Evolutionary conservation across 169 alveolate species (phyloP).

Genomic region (Plasmodium inui): DNA sequence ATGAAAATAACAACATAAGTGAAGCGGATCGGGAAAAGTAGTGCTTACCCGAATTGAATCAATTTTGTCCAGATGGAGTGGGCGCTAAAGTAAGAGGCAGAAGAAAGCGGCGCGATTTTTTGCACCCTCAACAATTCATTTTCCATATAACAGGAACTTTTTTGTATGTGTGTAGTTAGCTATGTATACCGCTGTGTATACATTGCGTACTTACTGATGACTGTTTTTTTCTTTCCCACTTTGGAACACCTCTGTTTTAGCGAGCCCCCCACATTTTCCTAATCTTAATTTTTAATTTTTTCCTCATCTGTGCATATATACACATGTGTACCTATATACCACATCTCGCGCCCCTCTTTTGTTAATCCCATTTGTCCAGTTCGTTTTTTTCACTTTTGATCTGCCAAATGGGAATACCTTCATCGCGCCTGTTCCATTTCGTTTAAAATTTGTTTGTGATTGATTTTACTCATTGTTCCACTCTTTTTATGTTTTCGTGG

Average conservation of each 20-base stretch:
- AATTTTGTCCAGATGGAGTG: neutral
- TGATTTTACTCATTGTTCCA: neutral
- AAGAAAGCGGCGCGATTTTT: neutral
- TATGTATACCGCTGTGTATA: neutral
- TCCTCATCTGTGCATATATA: neutral
- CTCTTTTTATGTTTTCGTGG: neutral
- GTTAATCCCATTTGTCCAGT: neutral
- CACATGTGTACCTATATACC: neutral
- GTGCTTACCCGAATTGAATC: neutral
- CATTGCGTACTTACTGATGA: neutral
- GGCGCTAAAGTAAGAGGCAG: neutral
- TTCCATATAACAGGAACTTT: neutral
- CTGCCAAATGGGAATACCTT: neutral
- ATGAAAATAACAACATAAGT: constrained; percentile 15
- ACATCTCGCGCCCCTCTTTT: neutral
- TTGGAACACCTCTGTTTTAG: neutral
- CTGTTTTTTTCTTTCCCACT: neutral
- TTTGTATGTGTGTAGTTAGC: neutral
- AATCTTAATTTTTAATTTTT: neutral
- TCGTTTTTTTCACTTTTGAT: neutral
- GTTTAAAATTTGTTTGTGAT: neutral
- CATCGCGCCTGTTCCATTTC: neutral
- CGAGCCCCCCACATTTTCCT: neutral
- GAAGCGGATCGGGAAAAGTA: neutral
- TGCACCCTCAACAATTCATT: neutral